These are phyloP conservation scores for Barnettozyma sucrosica DNA, from an alignment of 805 yeast species.

Conservation along the genomic window DNA sequence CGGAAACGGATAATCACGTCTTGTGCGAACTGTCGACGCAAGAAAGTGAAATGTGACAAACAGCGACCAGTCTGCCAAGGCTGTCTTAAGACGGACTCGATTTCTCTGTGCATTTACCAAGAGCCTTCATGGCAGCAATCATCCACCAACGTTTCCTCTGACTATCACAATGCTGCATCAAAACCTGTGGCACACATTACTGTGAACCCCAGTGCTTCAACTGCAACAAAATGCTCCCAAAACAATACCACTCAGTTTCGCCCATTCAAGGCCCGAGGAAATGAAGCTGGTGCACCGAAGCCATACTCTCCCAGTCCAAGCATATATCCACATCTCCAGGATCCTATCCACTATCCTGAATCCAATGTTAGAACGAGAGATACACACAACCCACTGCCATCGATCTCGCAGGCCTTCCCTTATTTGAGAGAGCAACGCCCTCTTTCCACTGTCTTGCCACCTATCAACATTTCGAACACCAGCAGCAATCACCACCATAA, in stretches of 20 bases:
- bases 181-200: constrained; percentile 22
- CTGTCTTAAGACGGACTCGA: constrained; percentile 44
- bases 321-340: not conserved
- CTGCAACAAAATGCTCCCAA: not conserved
- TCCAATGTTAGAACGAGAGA: not conserved
- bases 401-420: not conserved
- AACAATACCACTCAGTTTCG: not conserved
- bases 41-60: constrained; percentile 34
- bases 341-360: not conserved
- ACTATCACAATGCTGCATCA: constrained; percentile 21
- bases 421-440: not conserved
- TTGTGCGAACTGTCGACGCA: constrained; percentile 24
- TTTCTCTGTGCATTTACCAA: constrained; percentile 43
- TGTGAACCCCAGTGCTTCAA: not conserved
- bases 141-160: constrained; percentile 10
- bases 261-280: not conserved
- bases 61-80: constrained; percentile 48
- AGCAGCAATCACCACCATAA: not conserved
- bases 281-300: not conserved
- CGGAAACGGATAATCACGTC: constrained; percentile 19
- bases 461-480: not conserved
- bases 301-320: not conserved
- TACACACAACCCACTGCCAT: not conserved
- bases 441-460: not conserved
- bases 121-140: constrained; percentile 55